Evolutionary conservation across 495 filamentous ascomycete species (phyloP).

Genomic region (Penicillium turbatum): DNA sequence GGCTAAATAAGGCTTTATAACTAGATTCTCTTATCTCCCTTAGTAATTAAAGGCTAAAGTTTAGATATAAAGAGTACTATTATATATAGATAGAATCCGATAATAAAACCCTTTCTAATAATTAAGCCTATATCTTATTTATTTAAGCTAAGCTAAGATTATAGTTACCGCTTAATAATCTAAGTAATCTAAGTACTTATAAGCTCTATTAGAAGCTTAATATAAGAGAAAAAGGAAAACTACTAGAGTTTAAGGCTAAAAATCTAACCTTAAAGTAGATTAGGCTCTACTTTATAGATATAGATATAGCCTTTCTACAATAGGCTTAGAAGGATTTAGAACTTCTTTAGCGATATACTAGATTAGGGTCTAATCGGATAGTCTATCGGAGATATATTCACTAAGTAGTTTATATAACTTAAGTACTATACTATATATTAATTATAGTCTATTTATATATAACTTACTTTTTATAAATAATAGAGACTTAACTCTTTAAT

Average conservation of each 20-base stretch:
- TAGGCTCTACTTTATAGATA: background rate
- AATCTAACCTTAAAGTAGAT: slow-evolving; percentile 4
- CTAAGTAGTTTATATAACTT: background rate
- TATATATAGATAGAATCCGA: background rate
- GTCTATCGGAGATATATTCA: background rate
- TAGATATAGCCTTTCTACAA: background rate
- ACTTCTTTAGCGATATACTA: background rate
- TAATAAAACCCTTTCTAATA: background rate
- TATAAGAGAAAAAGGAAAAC: slow-evolving; percentile 3
- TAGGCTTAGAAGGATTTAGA: background rate
- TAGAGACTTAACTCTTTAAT: background rate
- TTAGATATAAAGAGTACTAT: background rate
- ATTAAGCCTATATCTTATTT: background rate
- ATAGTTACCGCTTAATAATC: background rate
- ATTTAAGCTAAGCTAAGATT: slow-evolving; percentile 6
- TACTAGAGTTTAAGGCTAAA: slow-evolving; percentile 8
- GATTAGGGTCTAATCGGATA: background rate
- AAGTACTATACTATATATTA: background rate
- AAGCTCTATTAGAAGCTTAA: slow-evolving; percentile 3
- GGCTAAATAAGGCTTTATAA: background rate
- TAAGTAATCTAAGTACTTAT: background rate
- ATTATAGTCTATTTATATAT: background rate
- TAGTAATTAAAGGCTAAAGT: background rate
- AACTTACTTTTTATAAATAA: background rate
- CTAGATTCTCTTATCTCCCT: background rate